phyloP scores from a whole-genome alignment of 768 basidiomycete species.

The Cubamyces sp. region DNA sequence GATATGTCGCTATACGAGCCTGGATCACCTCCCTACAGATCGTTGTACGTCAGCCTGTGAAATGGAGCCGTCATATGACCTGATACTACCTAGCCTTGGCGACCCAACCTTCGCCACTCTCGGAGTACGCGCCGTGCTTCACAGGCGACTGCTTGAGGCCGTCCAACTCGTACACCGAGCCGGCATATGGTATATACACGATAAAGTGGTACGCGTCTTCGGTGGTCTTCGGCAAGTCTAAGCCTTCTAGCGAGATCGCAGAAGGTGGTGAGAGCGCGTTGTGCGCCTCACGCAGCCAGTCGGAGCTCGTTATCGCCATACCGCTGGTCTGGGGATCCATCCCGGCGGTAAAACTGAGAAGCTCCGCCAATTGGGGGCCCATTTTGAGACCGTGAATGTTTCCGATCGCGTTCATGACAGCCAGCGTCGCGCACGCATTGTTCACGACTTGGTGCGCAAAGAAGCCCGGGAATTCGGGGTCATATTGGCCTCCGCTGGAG shows the following conservation, averaged over 20 bases:
- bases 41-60: not conserved
- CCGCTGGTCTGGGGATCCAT: slow-evolving; percentile 90
- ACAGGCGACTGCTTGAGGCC: slow-evolving; percentile 83
- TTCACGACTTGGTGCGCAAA: slow-evolving; percentile 95
- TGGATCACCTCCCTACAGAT: slow-evolving; percentile 79
- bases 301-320: slow-evolving; percentile 77
- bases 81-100: slow-evolving; percentile 68
- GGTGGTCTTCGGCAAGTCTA: slow-evolving; percentile 62
- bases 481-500: slow-evolving; percentile 62
- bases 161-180: slow-evolving; percentile 90
- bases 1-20: slow-evolving; percentile 88
- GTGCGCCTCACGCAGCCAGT: slow-evolving; percentile 84
- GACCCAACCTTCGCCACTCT: slow-evolving; percentile 81
- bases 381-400: slow-evolving; percentile 70
- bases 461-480: slow-evolving; percentile 80
- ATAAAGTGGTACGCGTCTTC: slow-evolving; percentile 98
- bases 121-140: slow-evolving; percentile 74
- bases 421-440: slow-evolving; percentile 96
- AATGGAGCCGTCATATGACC: slow-evolving; percentile 21
- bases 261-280: slow-evolving; percentile 92
- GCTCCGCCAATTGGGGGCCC: slow-evolving; percentile 70
- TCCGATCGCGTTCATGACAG: slow-evolving; percentile 88
- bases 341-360: slow-evolving; percentile 76
- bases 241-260: slow-evolving; percentile 85
- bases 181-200: slow-evolving; percentile 86